These are phyloP conservation scores for Kodamaea restingae DNA, from an alignment of 805 yeast species.

Conservation along the genomic window DNA sequence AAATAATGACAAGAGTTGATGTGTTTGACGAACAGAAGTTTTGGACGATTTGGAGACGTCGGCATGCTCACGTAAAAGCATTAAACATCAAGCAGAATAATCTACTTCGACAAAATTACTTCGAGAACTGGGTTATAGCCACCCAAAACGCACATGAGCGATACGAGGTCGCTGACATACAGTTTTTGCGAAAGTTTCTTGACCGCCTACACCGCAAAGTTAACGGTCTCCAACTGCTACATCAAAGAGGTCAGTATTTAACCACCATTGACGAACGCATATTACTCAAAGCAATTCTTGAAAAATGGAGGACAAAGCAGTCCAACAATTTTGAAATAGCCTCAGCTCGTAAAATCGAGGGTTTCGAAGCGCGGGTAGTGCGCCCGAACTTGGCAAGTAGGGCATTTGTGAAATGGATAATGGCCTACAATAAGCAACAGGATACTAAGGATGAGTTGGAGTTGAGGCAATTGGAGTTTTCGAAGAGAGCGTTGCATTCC, in stretches of 20 bases:
- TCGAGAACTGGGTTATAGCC: slow-evolving; percentile 7
- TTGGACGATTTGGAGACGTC: background rate
- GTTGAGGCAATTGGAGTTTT: slow-evolving; percentile 7
- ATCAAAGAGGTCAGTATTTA: background rate
- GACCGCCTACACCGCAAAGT: slow-evolving; percentile 5
- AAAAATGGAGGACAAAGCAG: slow-evolving; percentile 23
- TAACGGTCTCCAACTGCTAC: background rate
- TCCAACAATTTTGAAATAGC: slow-evolving; percentile 18
- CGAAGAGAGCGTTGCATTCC: background rate
- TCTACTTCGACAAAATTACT: background rate
- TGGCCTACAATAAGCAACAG: slow-evolving; percentile 14
- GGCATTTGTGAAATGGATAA: slow-evolving; percentile 21
- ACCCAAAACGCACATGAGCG: slow-evolving; percentile 7
- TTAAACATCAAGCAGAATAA: background rate
- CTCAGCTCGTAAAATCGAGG: slow-evolving; percentile 15
- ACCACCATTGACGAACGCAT: background rate
- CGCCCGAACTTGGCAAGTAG: slow-evolving; percentile 12
- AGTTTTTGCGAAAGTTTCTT: slow-evolving; percentile 19
- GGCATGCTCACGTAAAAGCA: background rate
- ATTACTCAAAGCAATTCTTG: background rate
- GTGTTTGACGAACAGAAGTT: too few species aligned
- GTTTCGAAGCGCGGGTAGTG: slow-evolving; percentile 15
- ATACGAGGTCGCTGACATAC: slow-evolving; percentile 16
- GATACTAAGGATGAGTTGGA: slow-evolving; percentile 11
- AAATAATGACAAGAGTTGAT: too few species aligned